A percentile compares a stretch with the other conserved stretches of the same genome.
phyloP scores from a whole-genome alignment of 176 grass and related monocot species.

The maize (Zea mays) region DNA sequence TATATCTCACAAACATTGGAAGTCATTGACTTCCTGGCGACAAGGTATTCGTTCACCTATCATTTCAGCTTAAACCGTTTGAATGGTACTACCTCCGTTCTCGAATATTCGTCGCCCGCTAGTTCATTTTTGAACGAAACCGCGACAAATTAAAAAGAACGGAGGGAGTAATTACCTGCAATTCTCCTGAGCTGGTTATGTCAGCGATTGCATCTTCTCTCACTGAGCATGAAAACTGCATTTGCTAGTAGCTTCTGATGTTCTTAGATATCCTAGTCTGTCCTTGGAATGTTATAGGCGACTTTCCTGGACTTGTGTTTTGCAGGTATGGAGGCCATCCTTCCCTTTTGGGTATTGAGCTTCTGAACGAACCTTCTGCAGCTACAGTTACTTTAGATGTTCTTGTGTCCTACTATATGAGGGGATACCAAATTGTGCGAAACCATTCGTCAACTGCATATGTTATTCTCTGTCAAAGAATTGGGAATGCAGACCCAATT shows the following conservation, averaged over 20 bases:
- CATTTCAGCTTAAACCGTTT: background rate
- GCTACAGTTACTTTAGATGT: conserved; percentile 52
- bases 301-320: conserved; percentile 25
- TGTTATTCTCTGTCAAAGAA: conserved; percentile 75
- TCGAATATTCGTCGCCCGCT: too few species aligned
- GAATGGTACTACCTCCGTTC: background rate
- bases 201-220: background rate
- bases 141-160: background rate
- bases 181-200: background rate
- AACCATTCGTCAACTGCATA: conserved; percentile 73
- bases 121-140: too few species aligned
- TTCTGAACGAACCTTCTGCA: conserved; percentile 80
- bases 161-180: background rate
- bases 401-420: conserved; percentile 62
- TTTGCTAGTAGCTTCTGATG: background rate
- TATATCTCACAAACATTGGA: conserved; percentile 69
- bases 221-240: background rate
- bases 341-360: conserved; percentile 74
- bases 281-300: background rate
- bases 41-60: conserved; percentile 50
- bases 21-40: conserved; percentile 63
- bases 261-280: background rate
- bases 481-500: conserved; percentile 65
- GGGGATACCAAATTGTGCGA: conserved; percentile 70
- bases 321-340: conserved; percentile 63